Percentiles rank a stretch among this genome's conserved stretches.
phyloP scores from a whole-genome alignment of 352 stramenopile species.

The Phytopythium vexans region DNA sequence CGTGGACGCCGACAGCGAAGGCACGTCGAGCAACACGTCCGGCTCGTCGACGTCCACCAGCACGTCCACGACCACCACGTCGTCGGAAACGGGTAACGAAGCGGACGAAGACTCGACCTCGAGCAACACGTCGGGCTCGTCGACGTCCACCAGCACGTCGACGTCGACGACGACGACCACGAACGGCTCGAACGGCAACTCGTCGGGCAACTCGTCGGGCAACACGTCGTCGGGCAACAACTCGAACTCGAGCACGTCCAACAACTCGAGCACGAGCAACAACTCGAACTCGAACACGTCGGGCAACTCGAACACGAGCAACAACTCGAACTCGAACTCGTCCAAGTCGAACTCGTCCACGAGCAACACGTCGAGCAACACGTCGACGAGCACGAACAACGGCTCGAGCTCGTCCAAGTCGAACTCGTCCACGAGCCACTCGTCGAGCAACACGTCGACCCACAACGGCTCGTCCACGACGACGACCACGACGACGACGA shows the following conservation, averaged over 20 bases:
- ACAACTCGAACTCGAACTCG: neutral
- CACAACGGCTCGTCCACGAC: neutral
- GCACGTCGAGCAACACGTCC: constrained; percentile 1
- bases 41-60: constrained; percentile 5
- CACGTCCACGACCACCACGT: constrained; percentile 6
- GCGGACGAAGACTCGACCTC: constrained; percentile 2
- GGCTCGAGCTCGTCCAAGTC: constrained; percentile 2
- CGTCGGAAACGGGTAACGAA: constrained; percentile 9
- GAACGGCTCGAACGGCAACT: neutral
- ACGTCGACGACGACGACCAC: constrained; percentile 10
- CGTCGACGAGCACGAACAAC: neutral
- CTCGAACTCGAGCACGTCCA: constrained; percentile 4
- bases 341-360: constrained; percentile 3
- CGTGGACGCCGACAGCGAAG: constrained; percentile 8
- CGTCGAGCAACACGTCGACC: neutral
- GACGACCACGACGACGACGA: constrained; percentile 3
- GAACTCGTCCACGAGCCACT: constrained; percentile 1
- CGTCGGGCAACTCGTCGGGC: constrained; percentile 1
- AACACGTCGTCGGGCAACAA: constrained; percentile 1
- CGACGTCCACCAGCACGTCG: neutral
- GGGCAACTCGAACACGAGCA: constrained; percentile 4
- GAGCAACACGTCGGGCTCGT: neutral
- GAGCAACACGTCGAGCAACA: constrained; percentile 1
- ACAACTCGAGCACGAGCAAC: neutral
- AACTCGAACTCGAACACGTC: neutral